Base-by-base conservation (phyloP, 352 stramenopile genomes). In the Phytophthora cactorum region DNA sequence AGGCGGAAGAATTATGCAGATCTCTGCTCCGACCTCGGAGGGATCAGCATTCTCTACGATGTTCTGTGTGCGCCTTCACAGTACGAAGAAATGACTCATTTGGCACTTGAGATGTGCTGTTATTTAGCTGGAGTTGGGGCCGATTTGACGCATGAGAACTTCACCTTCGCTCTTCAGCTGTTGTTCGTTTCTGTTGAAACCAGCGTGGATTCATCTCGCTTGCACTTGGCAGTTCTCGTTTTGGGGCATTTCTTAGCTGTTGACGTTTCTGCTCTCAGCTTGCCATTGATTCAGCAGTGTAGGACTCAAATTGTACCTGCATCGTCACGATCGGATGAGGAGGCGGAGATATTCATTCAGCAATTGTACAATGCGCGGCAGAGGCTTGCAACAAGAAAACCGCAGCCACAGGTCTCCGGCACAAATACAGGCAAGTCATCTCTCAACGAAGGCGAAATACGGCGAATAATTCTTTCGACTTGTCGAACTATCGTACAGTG, bases 51-150 rank as follows among this genome's bases (percentile, higher is more conserved):
- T 7, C 14, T 86, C 25, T 80, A 81, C 41, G 52, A 69, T 34
- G 47, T 82, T 4, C 52, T 86, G 34, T 77, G 72, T 41, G 67
- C 64, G 4, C 71, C 75, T 11, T 67, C 64, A 6, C 73, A 81
- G 46, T 63, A 77, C 22, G 49, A 78, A 58, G 31, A 32, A 3
- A 72, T 34, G 11, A 52, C 70, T 34, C 17, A 69, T 15, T 50
- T 76, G 9, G 66, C 67, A 27, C 46, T 86, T 4, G 73, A 86
- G 53, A 70, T 77, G 6, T 81, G 64, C 46, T 84, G 70, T 36
- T 76, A 71, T 39, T 46, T 86, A 27, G 75, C 75, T 25, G 50
- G 59, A 10, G 63, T 81, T n/a, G 65, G 72, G 72, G 73, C 64
- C 28, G 63, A 72, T 51, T 9, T 81, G 5, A 6, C 25, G 1